phyloP scores from a whole-genome alignment of 2,329 filamentous ascomycete species.

The Fusarium fujikuroi region DNA sequence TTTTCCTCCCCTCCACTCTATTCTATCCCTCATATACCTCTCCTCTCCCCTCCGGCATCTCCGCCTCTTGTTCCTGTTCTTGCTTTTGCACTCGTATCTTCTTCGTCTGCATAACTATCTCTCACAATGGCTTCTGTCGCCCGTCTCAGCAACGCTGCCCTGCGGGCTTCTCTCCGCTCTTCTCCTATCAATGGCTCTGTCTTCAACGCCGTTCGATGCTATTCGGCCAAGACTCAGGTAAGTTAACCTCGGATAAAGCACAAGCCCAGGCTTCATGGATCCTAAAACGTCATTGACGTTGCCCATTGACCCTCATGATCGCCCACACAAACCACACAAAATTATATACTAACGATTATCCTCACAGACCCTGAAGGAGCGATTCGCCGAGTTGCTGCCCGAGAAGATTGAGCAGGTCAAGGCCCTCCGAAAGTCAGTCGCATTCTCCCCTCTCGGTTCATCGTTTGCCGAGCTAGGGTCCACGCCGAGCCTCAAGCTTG shows the following conservation, averaged over 20 bases:
- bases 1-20: slow-evolving; percentile 42
- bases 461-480: slow-evolving; percentile 23
- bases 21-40: slow-evolving; percentile 47
- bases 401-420: slow-evolving; percentile 99
- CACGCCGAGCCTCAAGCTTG: slow-evolving; percentile 21
- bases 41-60: slow-evolving; percentile 51
- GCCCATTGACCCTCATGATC: neutral
- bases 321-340: neutral
- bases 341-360: slow-evolving; percentile 10
- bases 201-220: slow-evolving; percentile 88
- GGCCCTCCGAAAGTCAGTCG: slow-evolving; percentile 89
- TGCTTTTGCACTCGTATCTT: slow-evolving; percentile 42
- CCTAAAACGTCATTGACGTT: slow-evolving; percentile 7
- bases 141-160: slow-evolving; percentile 81
- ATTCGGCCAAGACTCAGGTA: slow-evolving; percentile 93
- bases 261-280: slow-evolving; percentile 9
- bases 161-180: slow-evolving; percentile 79
- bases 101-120: slow-evolving; percentile 45
- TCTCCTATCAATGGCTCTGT: slow-evolving; percentile 76
- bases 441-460: slow-evolving; percentile 27
- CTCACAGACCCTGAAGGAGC: slow-evolving; percentile 91
- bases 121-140: slow-evolving; percentile 82
- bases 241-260: slow-evolving; percentile 42
- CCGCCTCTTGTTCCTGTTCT: slow-evolving; percentile 40
- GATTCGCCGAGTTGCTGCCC: slow-evolving; percentile 94